Evolutionary conservation across 2,329 filamentous ascomycete species (phyloP).

Genomic region (Podosphaera fusca): DNA sequence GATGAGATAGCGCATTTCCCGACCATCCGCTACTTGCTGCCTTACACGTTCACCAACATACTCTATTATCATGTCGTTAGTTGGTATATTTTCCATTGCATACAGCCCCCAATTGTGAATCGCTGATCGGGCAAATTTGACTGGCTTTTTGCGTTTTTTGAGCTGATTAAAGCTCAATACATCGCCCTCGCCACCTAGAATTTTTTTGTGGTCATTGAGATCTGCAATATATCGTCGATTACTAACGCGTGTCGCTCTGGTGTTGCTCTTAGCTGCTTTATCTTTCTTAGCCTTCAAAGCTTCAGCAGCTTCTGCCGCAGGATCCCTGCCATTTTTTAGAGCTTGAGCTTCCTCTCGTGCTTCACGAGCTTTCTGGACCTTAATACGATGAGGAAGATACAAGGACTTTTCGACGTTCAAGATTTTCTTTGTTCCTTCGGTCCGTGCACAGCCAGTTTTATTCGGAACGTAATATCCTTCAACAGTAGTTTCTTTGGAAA

Average conservation of each 20-base stretch:
- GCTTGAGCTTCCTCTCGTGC: constrained; percentile 56
- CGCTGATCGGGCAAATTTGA: constrained; percentile 89
- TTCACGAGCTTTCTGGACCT: constrained; percentile 75
- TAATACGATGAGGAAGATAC: constrained; percentile 92
- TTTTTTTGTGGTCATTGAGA: constrained; percentile 84
- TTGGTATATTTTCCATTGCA: constrained; percentile 87
- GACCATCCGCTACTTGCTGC: constrained; percentile 90
- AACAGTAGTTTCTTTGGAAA: constrained; percentile 22
- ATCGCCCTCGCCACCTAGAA: constrained; percentile 61
- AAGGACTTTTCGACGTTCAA: constrained; percentile 94
- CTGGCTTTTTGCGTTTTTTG: constrained; percentile 97
- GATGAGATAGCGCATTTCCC: constrained; percentile 77
- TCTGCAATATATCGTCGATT: constrained; percentile 88
- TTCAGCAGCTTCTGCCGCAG: constrained; percentile 41
- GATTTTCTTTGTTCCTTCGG: constrained; percentile 87
- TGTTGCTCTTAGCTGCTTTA: constrained; percentile 72
- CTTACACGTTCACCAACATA: constrained; percentile 95
- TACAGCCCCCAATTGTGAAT: constrained; percentile 99
- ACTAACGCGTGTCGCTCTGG: constrained; percentile 81
- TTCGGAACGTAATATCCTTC: constrained; percentile 67
- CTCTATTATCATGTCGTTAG: constrained; percentile 99
- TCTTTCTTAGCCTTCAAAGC: constrained; percentile 52
- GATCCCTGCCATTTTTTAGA: constrained; percentile 42
- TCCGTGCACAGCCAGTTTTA: constrained; percentile 61
- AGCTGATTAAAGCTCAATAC: constrained; percentile 95